A percentile compares a stretch with the other conserved stretches of the same genome.
phyloP scores from a whole-genome alignment of 1,284 basidiomycete genomes.

The Fomitopsis schrenkii region DNA sequence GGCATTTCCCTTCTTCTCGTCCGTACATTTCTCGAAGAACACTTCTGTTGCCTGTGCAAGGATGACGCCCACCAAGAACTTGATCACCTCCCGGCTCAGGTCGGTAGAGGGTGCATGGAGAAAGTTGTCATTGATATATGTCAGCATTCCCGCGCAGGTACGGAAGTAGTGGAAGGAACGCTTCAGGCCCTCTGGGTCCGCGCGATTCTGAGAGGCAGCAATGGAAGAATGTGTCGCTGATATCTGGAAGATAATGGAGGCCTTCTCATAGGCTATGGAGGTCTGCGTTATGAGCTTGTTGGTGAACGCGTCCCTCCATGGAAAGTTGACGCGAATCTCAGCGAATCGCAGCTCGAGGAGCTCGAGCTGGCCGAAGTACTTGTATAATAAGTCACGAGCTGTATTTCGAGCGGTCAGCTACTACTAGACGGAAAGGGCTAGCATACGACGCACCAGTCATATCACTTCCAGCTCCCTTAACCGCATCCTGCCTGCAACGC shows the following conservation, averaged over 20 bases:
- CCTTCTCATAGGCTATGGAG: conserved; percentile 97
- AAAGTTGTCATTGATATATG: conserved; percentile 99
- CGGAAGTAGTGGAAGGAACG: conserved; percentile 91
- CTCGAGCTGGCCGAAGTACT: conserved; percentile 99
- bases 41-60: conserved; percentile 95
- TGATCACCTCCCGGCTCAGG: conserved; percentile 90
- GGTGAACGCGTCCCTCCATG: conserved; percentile 97
- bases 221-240: conserved; percentile 91
- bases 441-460: conserved; percentile 61
- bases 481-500: conserved; percentile 91
- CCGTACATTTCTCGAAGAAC: conserved; percentile 92
- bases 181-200: conserved; percentile 93
- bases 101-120: conserved; percentile 98
- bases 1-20: conserved; percentile 82
- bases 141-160: conserved; percentile 95
- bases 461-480: conserved; percentile 92
- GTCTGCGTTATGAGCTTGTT: conserved; percentile 91
- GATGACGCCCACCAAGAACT: conserved; percentile 84
- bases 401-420: neutral
- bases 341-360: conserved; percentile 95
- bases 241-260: conserved; percentile 96
- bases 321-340: conserved; percentile 93
- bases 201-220: conserved; percentile 77
- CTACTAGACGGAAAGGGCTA: neutral
- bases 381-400: conserved; percentile 94